A percentile compares a stretch with the other conserved stretches of the same genome.
phyloP scores from a whole-genome alignment of 2,329 filamentous ascomycete genomes.

The Penicillium freii region DNA sequence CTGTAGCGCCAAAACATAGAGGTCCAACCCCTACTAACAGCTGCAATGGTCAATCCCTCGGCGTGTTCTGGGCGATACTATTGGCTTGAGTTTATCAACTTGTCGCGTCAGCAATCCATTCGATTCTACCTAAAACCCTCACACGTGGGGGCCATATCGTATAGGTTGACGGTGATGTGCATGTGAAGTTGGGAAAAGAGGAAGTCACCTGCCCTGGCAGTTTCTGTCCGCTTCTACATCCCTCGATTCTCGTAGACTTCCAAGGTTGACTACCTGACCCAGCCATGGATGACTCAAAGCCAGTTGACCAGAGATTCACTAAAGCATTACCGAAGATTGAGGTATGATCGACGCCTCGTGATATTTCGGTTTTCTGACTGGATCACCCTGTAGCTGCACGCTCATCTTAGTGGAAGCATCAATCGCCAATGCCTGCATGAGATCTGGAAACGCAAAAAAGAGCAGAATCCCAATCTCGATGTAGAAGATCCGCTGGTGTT shows the following conservation, averaged over 20 bases:
- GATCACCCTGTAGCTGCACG: conserved; percentile 62
- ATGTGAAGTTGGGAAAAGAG: background rate
- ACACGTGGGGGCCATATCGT: background rate
- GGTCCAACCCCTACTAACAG: no score
- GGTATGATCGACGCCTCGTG: conserved; percentile 20
- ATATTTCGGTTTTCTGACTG: conserved; percentile 1
- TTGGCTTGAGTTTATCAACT: background rate
- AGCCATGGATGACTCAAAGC: conserved; percentile 26
- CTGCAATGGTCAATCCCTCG: background rate
- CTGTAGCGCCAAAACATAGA: background rate
- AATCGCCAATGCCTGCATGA: conserved; percentile 69
- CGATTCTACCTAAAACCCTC: background rate
- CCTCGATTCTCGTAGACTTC: no score
- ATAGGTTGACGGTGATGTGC: background rate
- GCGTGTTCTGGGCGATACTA: background rate
- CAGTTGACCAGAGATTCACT: conserved; percentile 33
- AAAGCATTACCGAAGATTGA: conserved; percentile 39
- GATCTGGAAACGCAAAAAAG: conserved; percentile 65
- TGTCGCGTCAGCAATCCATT: background rate
- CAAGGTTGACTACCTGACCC: background rate
- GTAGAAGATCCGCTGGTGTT: conserved; percentile 67
- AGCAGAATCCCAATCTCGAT: conserved; percentile 49
- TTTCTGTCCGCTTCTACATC: background rate
- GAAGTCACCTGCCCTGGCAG: background rate
- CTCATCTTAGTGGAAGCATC: conserved; percentile 77